phyloP scores from a whole-genome alignment of 1,284 basidiomycete genomes.

The Rhodotorula sp. region DNA sequence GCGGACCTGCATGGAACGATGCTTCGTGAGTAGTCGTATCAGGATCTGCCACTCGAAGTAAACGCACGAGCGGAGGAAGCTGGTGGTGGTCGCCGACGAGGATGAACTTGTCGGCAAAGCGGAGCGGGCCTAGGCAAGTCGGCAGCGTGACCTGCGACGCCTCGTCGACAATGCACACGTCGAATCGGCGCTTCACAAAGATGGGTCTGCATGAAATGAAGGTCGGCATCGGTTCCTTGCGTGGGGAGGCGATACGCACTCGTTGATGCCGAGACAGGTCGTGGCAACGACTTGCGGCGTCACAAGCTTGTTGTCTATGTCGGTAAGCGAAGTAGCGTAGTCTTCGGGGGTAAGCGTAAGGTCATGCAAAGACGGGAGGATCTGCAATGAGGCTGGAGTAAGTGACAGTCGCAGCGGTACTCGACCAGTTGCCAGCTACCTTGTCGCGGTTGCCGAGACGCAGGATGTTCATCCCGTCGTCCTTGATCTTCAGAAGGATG shows the following conservation, averaged over 20 bases:
- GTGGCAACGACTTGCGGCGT: constrained; percentile 90
- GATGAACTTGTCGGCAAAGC: constrained; percentile 85
- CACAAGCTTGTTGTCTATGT: constrained; percentile 77
- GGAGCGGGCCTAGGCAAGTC: constrained; percentile 87
- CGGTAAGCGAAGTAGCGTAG: constrained; percentile 65
- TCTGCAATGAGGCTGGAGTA: constrained; percentile 15
- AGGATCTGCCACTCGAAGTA: too few relatives aligned
- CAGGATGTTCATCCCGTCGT: constrained; percentile 60
- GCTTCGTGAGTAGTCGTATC: too few relatives aligned
- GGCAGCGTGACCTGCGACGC: constrained; percentile 97
- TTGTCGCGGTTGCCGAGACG: constrained; percentile 89
- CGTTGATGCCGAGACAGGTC: constrained; percentile 88
- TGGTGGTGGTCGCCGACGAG: constrained; percentile 97
- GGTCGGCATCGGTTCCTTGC: not conserved
- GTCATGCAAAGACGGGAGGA: constrained; percentile 64
- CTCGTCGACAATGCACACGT: constrained; percentile 98
- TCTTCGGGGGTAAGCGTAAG: constrained; percentile 66
- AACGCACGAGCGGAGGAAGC: constrained; percentile 80
- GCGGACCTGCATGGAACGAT: constrained; percentile 62
- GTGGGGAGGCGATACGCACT: constrained; percentile 60
- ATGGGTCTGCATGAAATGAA: constrained; percentile 61
- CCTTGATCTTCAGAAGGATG: constrained; percentile 75
- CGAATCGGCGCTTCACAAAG: constrained; percentile 81
- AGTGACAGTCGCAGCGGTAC: not conserved
- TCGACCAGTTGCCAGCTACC: constrained; percentile 53